Percentiles rank a stretch among this genome's conserved stretches.
These are phyloP conservation scores for Chlamydomonas applanata DNA, from an alignment of 139 green algal genomes.

Conservation along the genomic window DNA sequence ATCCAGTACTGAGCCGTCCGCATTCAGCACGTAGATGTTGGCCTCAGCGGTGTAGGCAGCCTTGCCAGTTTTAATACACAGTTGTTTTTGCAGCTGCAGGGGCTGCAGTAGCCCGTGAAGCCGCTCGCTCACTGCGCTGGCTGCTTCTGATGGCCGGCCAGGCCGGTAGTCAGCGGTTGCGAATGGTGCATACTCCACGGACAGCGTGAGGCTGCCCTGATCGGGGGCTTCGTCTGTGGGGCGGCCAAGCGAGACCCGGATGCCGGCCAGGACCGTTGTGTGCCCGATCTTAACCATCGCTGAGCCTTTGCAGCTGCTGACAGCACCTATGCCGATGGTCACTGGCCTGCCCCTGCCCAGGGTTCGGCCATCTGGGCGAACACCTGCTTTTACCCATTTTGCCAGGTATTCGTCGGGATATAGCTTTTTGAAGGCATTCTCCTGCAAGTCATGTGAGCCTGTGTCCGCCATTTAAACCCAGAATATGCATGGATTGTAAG, in stretches of 20 bases:
- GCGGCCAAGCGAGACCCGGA: conserved; percentile 56
- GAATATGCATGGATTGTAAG: neutral
- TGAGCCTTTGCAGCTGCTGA: conserved; percentile 66
- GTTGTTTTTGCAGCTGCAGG: conserved; percentile 27
- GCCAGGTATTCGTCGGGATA: conserved; percentile 71
- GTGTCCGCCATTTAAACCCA: neutral
- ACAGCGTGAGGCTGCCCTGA: conserved; percentile 45
- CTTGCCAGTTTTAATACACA: conserved; percentile 63
- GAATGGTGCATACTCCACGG: conserved; percentile 70
- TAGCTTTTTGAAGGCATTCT: conserved; percentile 65
- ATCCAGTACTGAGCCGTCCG: conserved; percentile 67
- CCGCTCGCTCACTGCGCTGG: conserved; percentile 41
- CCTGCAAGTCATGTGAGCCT: conserved; percentile 35
- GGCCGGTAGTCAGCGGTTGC: conserved; percentile 39
- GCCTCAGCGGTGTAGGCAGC: conserved; percentile 62
- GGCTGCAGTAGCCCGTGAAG: conserved; percentile 32
- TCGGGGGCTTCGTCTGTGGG: conserved; percentile 42
- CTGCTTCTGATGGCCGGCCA: conserved; percentile 29
- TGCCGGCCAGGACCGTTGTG: conserved; percentile 66
- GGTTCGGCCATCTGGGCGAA: conserved; percentile 69
- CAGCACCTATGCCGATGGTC: conserved; percentile 50
- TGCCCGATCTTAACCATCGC: conserved; percentile 66
- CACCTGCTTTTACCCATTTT: conserved; percentile 40
- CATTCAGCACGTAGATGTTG: conserved; percentile 75
- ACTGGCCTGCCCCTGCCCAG: conserved; percentile 51